phyloP scores from a whole-genome alignment of 345 rosid genomes.

The Nephelium lappaceum region DNA sequence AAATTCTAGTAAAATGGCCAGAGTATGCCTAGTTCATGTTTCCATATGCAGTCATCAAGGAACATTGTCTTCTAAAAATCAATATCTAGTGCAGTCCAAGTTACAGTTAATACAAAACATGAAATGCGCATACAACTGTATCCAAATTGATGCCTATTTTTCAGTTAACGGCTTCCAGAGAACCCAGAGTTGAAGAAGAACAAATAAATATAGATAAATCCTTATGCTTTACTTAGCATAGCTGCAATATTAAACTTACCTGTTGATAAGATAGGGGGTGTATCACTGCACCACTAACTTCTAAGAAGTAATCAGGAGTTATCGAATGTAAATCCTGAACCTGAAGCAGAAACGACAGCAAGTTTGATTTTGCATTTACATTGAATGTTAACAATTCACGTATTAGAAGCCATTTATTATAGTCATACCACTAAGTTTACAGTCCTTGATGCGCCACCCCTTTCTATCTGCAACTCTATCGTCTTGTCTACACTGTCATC shows the following conservation, averaged over 20 bases:
- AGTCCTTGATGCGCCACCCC: constrained; percentile 75
- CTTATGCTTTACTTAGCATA: neutral
- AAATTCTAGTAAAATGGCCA: neutral
- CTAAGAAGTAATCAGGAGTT: constrained; percentile 85
- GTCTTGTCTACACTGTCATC: constrained; percentile 73
- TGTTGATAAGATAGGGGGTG: constrained; percentile 97
- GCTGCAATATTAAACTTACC: constrained; percentile 43
- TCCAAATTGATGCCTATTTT: neutral
- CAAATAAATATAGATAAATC: neutral
- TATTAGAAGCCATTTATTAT: constrained; percentile 26
- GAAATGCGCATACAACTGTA: neutral
- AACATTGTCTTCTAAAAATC: neutral
- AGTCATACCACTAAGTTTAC: constrained; percentile 69
- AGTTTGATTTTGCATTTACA: constrained; percentile 10
- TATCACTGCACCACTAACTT: constrained; percentile 92
- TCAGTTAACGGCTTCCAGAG: neutral
- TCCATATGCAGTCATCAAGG: neutral
- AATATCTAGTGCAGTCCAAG: neutral
- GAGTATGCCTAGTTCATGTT: neutral
- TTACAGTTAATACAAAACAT: neutral
- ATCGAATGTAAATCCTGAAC: constrained; percentile 93
- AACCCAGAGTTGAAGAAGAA: neutral
- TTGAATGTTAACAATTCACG: neutral
- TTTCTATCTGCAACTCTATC: constrained; percentile 77
- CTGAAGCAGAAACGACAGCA: constrained; percentile 43